Evolutionary conservation across 805 yeast genomes (phyloP), one percentile per base, ranked within the genome.

Genomic region (Candida verbasci): DNA sequence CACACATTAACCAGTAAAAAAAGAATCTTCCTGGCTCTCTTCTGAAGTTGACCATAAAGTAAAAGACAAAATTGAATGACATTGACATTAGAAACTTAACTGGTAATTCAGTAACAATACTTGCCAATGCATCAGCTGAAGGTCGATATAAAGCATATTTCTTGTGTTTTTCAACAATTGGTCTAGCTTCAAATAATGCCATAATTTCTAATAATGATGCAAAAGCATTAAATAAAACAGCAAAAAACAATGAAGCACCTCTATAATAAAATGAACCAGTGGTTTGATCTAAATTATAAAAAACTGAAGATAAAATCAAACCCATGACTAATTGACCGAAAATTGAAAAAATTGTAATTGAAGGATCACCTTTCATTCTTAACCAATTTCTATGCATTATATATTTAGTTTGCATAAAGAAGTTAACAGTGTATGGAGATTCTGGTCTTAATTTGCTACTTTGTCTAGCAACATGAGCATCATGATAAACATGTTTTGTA

Each of bases 61-160:
- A 63, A 33, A 58, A 50, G 2, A 52, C 49, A 38, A 63, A 40
- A 33, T 60, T 58, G 42, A 63, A 62, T 11, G 50, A 39, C 12
- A 53, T 38, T 4, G 65, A 55, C 56, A 54, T 55, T 16, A 47
- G 39, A 5, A 65, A 42, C 56, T 82, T 82, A 37, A 76, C 66
- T 3, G 91, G 89, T 41, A 84, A 55, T 34, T 77, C 81, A 3
- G 85, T 70, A 3, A 81, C 41, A 31, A 78, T 64, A 4, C 77
- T 64, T 0, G 86, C 80, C 3, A 84, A 46, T 1, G 86, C 83
- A 50, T 83, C 91, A 3, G 86, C 78, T 10, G 86, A 71, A 3
- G 89, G 88, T 40, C 79, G 78, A 53, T 82, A 86, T 40, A 84
- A 70, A 0, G 86, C 78, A 47, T 80, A 85, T 33, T 72, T 70